These are phyloP conservation scores for Leccinum holopus DNA, from an alignment of 1,284 basidiomycete genomes.

Conservation along the genomic window DNA sequence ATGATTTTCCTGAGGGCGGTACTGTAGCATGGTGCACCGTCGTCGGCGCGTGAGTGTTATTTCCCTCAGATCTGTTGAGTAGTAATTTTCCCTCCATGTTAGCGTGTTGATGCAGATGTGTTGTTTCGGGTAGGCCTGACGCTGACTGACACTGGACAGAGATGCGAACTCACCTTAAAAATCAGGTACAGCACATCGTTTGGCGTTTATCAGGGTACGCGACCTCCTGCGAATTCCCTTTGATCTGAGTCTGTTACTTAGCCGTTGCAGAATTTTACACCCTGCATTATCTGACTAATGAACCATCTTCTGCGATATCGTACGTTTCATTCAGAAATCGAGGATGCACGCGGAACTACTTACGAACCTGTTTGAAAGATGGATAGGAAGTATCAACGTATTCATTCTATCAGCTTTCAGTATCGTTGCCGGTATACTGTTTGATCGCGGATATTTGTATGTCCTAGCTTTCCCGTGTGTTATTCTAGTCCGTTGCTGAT, in stretches of 20 bases:
- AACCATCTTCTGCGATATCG: constrained; percentile 30
- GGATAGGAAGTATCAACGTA: constrained; percentile 32
- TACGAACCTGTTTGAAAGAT: constrained; percentile 20
- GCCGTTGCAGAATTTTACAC: constrained; percentile 29
- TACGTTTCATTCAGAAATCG: constrained; percentile 10
- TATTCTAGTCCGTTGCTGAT: constrained; percentile 2
- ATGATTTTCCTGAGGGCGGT: constrained; percentile 32
- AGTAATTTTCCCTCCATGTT: neutral
- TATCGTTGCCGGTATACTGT: constrained; percentile 23
- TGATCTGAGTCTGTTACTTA: neutral
- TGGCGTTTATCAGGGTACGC: constrained; percentile 33
- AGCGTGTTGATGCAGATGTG: constrained; percentile 28
- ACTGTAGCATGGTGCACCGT: constrained; percentile 28
- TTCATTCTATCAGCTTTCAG: constrained; percentile 17
- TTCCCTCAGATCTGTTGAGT: neutral
- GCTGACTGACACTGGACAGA: neutral
- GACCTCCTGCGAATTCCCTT: neutral
- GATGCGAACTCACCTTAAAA: neutral
- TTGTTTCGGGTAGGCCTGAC: constrained; percentile 24
- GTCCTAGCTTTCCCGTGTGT: constrained; percentile 3
- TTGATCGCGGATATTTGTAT: constrained; percentile 35
- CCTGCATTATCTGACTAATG: constrained; percentile 31
- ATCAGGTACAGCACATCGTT: constrained; percentile 28
- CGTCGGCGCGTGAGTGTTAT: constrained; percentile 23
- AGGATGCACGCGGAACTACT: neutral